Percentiles rank a stretch among this genome's conserved stretches.
phyloP scores from a whole-genome alignment of 768 basidiomycete genomes.

The Phlebiopsis gigantea region DNA sequence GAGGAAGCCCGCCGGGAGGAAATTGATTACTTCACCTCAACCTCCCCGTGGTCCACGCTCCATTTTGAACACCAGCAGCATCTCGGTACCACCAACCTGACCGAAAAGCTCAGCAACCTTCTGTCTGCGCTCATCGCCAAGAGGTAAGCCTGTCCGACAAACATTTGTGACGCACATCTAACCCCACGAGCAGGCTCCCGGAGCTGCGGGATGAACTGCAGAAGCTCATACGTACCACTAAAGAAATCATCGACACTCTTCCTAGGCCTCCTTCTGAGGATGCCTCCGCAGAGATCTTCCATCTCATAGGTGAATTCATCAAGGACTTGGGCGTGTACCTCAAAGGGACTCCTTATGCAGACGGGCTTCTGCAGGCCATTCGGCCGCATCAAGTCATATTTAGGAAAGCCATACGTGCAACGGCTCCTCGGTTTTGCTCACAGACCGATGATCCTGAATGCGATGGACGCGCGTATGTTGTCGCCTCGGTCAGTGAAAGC shows the following conservation, averaged over 20 bases:
- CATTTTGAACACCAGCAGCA: slow-evolving; percentile 44
- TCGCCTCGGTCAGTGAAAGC: not conserved
- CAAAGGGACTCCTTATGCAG: slow-evolving; percentile 45
- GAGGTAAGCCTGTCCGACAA: slow-evolving; percentile 33
- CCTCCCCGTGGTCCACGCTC: slow-evolving; percentile 49
- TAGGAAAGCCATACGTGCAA: slow-evolving; percentile 39
- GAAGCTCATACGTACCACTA: slow-evolving; percentile 35
- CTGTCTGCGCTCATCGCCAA: slow-evolving; percentile 60
- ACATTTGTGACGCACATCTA: not conserved
- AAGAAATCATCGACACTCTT: slow-evolving; percentile 26
- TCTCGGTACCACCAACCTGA: slow-evolving; percentile 52
- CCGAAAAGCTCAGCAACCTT: slow-evolving; percentile 51
- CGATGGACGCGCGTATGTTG: not conserved
- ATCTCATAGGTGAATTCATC: slow-evolving; percentile 41
- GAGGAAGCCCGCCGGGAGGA: slow-evolving; percentile 52
- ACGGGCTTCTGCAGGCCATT: slow-evolving; percentile 54
- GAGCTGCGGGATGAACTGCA: slow-evolving; percentile 56
- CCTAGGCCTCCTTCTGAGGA: slow-evolving; percentile 53
- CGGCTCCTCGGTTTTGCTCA: slow-evolving; percentile 57
- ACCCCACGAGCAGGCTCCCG: slow-evolving; percentile 50
- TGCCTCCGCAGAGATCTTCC: slow-evolving; percentile 51
- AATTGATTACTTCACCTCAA: slow-evolving; percentile 48
- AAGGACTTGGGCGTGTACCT: slow-evolving; percentile 39
- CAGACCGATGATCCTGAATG: slow-evolving; percentile 35
- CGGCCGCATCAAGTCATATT: slow-evolving; percentile 45